A percentile compares a stretch with the other conserved stretches of the same genome.
phyloP scores from a whole-genome alignment of 805 yeast genomes.

The Myxozyma neotropica region DNA sequence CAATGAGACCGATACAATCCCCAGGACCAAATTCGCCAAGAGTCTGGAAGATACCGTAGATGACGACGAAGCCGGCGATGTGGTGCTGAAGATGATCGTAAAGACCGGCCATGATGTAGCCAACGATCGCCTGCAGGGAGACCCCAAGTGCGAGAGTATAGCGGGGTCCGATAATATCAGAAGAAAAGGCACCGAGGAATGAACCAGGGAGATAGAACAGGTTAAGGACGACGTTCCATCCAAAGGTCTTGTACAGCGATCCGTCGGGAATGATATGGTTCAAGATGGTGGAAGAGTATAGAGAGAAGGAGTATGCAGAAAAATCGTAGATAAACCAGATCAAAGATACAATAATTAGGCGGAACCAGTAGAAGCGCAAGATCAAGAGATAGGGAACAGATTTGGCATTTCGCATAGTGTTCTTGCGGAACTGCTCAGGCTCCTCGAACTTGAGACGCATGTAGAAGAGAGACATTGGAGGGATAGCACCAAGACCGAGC shows the following conservation, averaged over 20 bases:
- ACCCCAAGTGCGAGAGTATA: constrained; percentile 73
- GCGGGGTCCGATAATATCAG: constrained; percentile 94
- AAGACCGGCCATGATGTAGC: constrained; percentile 79
- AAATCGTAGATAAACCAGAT: constrained; percentile 94
- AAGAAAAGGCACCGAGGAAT: constrained; percentile 75
- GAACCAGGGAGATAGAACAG: constrained; percentile 90
- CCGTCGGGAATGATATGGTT: constrained; percentile 57
- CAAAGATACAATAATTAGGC: constrained; percentile 67
- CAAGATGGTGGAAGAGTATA: constrained; percentile 75
- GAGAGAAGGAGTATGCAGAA: constrained; percentile 82
- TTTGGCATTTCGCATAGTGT: constrained; percentile 63
- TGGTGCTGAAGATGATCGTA: constrained; percentile 58
- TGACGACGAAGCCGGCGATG: constrained; percentile 78
- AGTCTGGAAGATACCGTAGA: constrained; percentile 83
- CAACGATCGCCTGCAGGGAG: constrained; percentile 70
- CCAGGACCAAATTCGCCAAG: constrained; percentile 96
- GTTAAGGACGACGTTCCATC: constrained; percentile 90
- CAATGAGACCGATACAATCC: constrained; percentile 84
- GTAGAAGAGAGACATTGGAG: constrained; percentile 76
- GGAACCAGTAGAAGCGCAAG: constrained; percentile 81
- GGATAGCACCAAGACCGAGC: constrained; percentile 85
- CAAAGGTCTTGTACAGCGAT: constrained; percentile 72
- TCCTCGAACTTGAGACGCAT: constrained; percentile 76
- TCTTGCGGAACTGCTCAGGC: constrained; percentile 68
- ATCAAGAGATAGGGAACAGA: constrained; percentile 67